These are phyloP conservation scores for Amanita phalloides DNA, from an alignment of 768 basidiomycete species.

Conservation along the genomic window DNA sequence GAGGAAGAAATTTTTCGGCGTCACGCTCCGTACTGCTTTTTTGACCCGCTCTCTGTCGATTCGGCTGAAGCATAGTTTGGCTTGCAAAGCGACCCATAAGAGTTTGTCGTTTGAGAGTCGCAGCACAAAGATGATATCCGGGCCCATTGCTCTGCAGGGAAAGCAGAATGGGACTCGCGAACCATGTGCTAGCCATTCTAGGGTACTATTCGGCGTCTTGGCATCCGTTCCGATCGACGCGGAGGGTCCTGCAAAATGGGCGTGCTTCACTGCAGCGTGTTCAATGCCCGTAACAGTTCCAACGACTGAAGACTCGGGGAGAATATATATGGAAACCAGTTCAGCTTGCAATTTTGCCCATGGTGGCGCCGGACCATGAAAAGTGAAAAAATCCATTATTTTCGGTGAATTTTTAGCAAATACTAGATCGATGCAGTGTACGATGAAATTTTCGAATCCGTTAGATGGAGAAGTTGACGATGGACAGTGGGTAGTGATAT, in stretches of 20 bases:
- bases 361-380: constrained; percentile 15
- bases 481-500: constrained; percentile 19
- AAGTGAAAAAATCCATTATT: constrained; percentile 26
- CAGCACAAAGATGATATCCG: constrained; percentile 30
- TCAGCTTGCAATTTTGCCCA: constrained; percentile 28
- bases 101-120: constrained; percentile 20
- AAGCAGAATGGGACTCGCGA: constrained; percentile 26
- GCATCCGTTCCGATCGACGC: constrained; percentile 27
- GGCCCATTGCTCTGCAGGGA: constrained; percentile 29
- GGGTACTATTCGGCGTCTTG: constrained; percentile 21
- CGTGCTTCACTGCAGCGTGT: constrained; percentile 18
- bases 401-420: constrained; percentile 18
- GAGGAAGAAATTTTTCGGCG: constrained; percentile 27
- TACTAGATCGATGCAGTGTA: constrained; percentile 28
- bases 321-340: constrained; percentile 22
- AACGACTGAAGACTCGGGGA: not conserved
- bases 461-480: constrained; percentile 13
- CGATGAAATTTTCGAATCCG: constrained; percentile 35
- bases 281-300: constrained; percentile 8
- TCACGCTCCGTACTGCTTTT: constrained; percentile 31
- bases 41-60: constrained; percentile 20
- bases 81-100: constrained; percentile 34
- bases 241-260: constrained; percentile 20
- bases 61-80: constrained; percentile 23
- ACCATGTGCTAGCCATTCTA: constrained; percentile 23